phyloP scores from a whole-genome alignment of 805 yeast genomes.

The Scheffersomyces ergatensis region DNA sequence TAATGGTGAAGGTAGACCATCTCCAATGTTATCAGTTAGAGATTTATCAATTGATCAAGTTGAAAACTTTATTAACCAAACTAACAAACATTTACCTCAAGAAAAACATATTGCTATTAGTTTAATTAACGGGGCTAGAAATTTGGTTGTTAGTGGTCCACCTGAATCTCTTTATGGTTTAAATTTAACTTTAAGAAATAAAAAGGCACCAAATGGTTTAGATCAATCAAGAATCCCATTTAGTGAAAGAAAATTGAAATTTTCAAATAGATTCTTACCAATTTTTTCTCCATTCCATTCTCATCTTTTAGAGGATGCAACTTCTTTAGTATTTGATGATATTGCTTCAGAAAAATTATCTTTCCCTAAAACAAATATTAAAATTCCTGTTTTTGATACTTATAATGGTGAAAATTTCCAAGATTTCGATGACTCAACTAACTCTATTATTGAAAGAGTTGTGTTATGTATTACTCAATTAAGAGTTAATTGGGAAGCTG shows the following conservation, averaged over 20 bases:
- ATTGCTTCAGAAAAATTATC: conserved; percentile 54
- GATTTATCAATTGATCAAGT: conserved; percentile 82
- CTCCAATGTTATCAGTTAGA: conserved; percentile 95
- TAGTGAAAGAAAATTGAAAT: conserved; percentile 90
- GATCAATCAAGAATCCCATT: conserved; percentile 94
- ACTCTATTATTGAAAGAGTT: conserved; percentile 64
- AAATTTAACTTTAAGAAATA: conserved; percentile 86
- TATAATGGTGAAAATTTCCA: conserved; percentile 80
- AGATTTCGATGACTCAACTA: conserved; percentile 28
- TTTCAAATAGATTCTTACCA: conserved; percentile 91
- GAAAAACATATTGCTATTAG: conserved; percentile 91
- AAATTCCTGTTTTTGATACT: conserved; percentile 90
- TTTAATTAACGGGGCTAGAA: conserved; percentile 91
- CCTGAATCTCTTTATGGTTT: conserved; percentile 97
- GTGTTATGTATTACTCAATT: conserved; percentile 81
- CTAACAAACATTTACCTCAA: conserved; percentile 89
- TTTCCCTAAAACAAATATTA: conserved; percentile 53
- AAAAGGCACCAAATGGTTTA: conserved; percentile 90
- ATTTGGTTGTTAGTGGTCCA: conserved; percentile 94
- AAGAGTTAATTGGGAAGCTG: conserved; percentile 93
- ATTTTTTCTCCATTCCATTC: conserved; percentile 97
- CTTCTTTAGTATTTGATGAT: conserved; percentile 63
- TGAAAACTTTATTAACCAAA: conserved; percentile 72
- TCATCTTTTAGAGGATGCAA: conserved; percentile 73
- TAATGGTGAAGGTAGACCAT: conserved; percentile 93